Conservation (phyloP, 179 eudicot species). For the Spergularia azorica region DNA sequence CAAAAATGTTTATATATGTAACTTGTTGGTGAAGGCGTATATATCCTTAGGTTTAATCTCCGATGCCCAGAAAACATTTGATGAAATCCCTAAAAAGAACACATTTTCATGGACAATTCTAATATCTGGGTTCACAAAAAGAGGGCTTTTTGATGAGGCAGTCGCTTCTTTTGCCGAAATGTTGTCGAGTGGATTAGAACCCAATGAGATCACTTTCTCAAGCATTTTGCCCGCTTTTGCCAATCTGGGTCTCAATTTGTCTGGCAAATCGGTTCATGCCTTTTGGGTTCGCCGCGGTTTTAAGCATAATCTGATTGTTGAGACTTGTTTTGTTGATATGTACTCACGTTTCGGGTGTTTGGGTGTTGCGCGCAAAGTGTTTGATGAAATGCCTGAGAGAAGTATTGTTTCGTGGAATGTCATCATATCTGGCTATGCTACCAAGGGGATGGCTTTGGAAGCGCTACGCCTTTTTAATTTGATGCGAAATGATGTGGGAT, state of each 20-base stretch:
- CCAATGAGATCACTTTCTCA: constrained; percentile 41
- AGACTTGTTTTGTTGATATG: constrained; percentile 43
- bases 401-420: constrained; percentile 48
- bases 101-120: constrained; percentile 47
- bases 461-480: constrained; percentile 31
- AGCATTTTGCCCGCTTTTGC: constrained; percentile 39
- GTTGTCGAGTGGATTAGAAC: constrained; percentile 25
- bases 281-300: constrained; percentile 34
- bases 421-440: constrained; percentile 43
- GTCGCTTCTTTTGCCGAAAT: constrained; percentile 29
- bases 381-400: constrained; percentile 43
- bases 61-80: constrained; percentile 30
- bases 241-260: constrained; percentile 28
- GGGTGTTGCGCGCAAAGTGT: constrained; percentile 34
- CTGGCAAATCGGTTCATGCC: constrained; percentile 43
- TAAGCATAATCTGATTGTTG: constrained; percentile 35
- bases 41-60: constrained; percentile 27
- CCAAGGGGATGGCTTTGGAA: constrained; percentile 29
- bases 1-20: constrained; percentile 30
- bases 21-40: constrained; percentile 40
- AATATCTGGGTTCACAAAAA: constrained; percentile 37
- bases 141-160: constrained; percentile 31
- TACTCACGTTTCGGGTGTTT: constrained; percentile 34
- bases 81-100: constrained; percentile 33
- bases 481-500: constrained; percentile 36